Evolutionary conservation across 441 rosid genomes (phyloP), one percentile per base, ranked within the genome.

Genomic region (Daphne laureola): DNA sequence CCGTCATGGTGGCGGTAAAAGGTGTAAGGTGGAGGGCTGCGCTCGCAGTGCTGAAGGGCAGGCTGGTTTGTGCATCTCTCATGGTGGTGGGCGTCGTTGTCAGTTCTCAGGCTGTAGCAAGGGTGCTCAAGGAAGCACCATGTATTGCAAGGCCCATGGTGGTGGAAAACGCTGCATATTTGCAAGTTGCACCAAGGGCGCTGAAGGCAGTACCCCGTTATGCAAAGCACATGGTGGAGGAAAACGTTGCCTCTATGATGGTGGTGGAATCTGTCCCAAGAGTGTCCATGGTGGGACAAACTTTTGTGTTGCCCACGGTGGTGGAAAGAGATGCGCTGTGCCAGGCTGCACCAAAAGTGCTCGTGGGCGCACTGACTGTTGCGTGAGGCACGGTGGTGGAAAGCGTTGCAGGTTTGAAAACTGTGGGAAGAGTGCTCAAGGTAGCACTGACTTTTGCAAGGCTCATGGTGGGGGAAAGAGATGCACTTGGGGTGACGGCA

Each of bases 201-300:
- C 98, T 0, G 98, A 90, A 76, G 98, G 98, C 42, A 90, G 95
- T 61, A 90, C 98, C 0, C 96, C 95, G 4, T 58, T 87, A 61
- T 90, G 98, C 73, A 90, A 90, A 72, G 96, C 88, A n/a, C 98
- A 90, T 1, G 98, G 98, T 65, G 98, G 96, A 17, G 96, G 98
- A 35, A 90, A 90, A 58, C 88, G 98, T 8, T 90, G 98, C 71
- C 78, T 87, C 69, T 80, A 58, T 61, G 89, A 87, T 59, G 96
- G 96, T 48, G 98, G 98, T 3, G 96, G 98, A 31, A 90, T 87
- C 51, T 90, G 96, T 72, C 95, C 95, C 8, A 90, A 87, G 62
- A 87, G 98, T 27, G 98, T 90, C 4, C 98, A 87, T 17, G 98
- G 98, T 48, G 96, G 98, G 49, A 90, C 98, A 3, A 73, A 80